Evolutionary conservation across 2,329 filamentous ascomycete genomes (phyloP).

Genomic region (Leptographium wingfieldii): DNA sequence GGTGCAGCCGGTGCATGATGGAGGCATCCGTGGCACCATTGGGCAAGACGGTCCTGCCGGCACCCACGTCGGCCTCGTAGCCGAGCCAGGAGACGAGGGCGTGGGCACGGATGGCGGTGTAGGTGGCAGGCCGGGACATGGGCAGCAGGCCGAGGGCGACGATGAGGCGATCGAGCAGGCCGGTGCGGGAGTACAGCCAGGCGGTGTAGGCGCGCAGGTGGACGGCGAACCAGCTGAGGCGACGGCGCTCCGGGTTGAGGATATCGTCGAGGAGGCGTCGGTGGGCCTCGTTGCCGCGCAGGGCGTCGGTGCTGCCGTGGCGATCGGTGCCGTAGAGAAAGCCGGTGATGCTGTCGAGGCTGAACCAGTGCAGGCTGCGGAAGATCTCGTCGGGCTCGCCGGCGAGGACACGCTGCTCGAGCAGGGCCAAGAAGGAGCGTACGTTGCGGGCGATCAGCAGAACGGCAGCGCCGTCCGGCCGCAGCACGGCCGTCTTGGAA

Average conservation of each 20-base stretch:
- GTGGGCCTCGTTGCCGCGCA: constrained; percentile 24
- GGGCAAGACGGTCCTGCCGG: too few relatives aligned
- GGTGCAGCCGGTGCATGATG: constrained; percentile 26
- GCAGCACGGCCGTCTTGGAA: constrained; percentile 33
- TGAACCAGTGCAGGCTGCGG: constrained; percentile 36
- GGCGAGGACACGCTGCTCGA: not conserved
- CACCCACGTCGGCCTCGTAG: constrained; percentile 3
- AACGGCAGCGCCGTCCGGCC: constrained; percentile 22
- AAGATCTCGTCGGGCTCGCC: constrained; percentile 30
- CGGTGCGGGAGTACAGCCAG: constrained; percentile 34
- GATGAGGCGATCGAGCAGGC: constrained; percentile 22
- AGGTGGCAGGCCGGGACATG: constrained; percentile 36
- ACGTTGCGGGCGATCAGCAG: constrained; percentile 19
- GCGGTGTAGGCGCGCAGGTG: constrained; percentile 31
- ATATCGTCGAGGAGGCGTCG: constrained; percentile 33
- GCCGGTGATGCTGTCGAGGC: constrained; percentile 37
- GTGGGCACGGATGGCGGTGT: constrained; percentile 33
- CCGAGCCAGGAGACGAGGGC: constrained; percentile 15
- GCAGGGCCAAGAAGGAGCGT: constrained; percentile 3
- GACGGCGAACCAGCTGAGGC: constrained; percentile 34
- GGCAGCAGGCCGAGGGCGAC: constrained; percentile 26
- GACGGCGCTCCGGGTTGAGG: constrained; percentile 30
- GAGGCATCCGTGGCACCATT: constrained; percentile 11
- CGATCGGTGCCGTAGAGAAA: constrained; percentile 32
- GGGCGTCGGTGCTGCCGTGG: constrained; percentile 28